Base-by-base conservation (phyloP, 1,139 yeast genomes). In the Komagataea norvegica region DNA sequence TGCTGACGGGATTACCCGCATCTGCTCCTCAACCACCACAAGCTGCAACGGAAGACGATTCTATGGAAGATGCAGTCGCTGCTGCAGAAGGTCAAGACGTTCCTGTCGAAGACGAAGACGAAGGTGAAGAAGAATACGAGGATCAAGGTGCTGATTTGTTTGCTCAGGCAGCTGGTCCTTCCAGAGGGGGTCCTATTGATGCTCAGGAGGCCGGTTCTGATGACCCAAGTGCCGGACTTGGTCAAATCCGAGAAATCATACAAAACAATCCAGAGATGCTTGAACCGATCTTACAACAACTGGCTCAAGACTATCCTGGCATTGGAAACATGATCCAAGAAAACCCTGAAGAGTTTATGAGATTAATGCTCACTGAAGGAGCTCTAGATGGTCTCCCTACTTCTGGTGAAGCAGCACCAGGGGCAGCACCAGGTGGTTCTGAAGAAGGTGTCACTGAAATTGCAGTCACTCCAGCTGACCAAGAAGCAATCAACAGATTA, bases 231-330 rank as follows among this genome's bases (percentile, higher is more conserved):
- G 34, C 30, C 20, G 48, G 74, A 48, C 65, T 80, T 62, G 72
- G 74, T 34, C 75, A 81, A 50, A 69, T 91, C 47, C 76, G 96
- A 57, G 78, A 82, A 35, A 79, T 91, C 31, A 74, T 89, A 45
- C 85, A 82, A 50, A 79, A 84, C 41, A 85, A 87, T 60, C 98
- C 98, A 8, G 95, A 87, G 58, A 77, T 88, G 65, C 72, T 93
- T 43, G 95, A 84, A 56, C 83, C 91, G 11, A 67, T 89, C 40
- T 68, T 91, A 49, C 94, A 85, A 56, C 89, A 87, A 57, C 66
- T 91, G 49, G 82, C 91, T 8, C 77, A 78, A n/a, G 69, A 82
- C 30, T 84, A 87, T 58, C 97, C 97, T 8, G 91, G 83, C 59
- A 68, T 89, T 31, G 95, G 91, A n/a, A 79, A 74, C 43, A 64